Percentiles rank a stretch among this genome's conserved stretches.
Conservation (phyloP, 2,329 filamentous ascomycete species). For the Colletotrichum echinochloae region DNA sequence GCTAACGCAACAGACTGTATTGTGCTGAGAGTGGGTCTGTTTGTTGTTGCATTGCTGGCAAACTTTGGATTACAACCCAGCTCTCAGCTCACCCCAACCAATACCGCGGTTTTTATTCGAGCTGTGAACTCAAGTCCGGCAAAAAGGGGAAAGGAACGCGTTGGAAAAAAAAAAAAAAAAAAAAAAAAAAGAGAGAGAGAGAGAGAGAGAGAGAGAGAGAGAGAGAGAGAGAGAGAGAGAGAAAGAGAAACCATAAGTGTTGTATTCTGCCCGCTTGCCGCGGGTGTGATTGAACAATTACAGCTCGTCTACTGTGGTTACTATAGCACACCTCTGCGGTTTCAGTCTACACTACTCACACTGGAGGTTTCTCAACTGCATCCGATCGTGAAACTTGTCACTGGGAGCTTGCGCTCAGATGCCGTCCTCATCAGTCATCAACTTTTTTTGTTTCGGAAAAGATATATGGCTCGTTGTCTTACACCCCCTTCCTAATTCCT, state of each 20-base stretch:
- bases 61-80: background rate
- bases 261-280: background rate
- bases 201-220: too few species aligned
- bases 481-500: conserved; percentile 6
- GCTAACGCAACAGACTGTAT: too few species aligned
- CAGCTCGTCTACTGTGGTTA: background rate
- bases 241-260: background rate
- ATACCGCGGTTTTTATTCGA: background rate
- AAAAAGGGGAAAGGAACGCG: background rate
- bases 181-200: too few species aligned
- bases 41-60: accelerated
- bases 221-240: too few species aligned
- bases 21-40: background rate
- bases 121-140: background rate
- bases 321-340: background rate
- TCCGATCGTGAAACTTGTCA: background rate
- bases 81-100: background rate
- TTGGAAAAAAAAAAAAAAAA: too few species aligned
- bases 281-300: background rate
- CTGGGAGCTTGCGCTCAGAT: background rate
- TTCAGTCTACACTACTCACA: background rate
- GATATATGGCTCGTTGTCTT: background rate
- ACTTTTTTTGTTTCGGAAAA: background rate
- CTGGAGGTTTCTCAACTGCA: background rate
- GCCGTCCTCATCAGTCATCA: background rate